Evolutionary conservation across 2,329 filamentous ascomycete genomes (phyloP), one percentile per base, ranked within the genome.

Genomic region (Cercospora sesami): DNA sequence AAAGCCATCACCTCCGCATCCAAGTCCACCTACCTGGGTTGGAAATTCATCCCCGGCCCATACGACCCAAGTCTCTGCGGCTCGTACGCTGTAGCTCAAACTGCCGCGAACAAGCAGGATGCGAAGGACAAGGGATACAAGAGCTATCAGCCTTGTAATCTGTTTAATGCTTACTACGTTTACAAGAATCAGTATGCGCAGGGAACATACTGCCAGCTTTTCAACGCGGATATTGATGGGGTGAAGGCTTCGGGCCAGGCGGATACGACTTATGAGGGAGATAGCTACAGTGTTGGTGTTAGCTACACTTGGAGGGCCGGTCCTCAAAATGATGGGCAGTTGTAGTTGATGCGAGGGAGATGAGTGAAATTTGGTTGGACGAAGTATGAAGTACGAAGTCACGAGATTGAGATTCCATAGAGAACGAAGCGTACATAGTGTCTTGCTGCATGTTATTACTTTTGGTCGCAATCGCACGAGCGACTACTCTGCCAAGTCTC

Each of bases 191-290:
- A 66, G 26, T 65, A 60, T 53, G 68, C 73, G 16, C 68, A 69
- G 62, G 74, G 74, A n/a, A 76, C 74, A 45, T 73, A 70, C 58
- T 76, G 74, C 63, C 59, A 67, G 21, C 63, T 76, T 18, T 76
- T 71, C 64, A 68, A 72, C 48, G 59, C 51, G 6, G 48, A 67
- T 63, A 55, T 72, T n/a, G 68, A 70, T 64, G 59, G 55, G 23
- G 63, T 58, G 12, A 68, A 68, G 39, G 71, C 69, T 59, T 69
- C 57, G 18, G 65, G 65, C 9, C 23, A 59, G 21, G 65, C 65
- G 21, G 65, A 63, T n/a, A 61, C 55, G n/a, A 33, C n/a, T 3
- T 67, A 64, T 28, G 33, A 64, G 26, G 65, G 61, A 7, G 45
- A 67, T 48, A 53, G 36, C 4, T 67, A 64, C 23, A 59, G 45